Base-by-base conservation (phyloP, 75 land plant genomes). In the Sequoiadendron giganteum region DNA sequence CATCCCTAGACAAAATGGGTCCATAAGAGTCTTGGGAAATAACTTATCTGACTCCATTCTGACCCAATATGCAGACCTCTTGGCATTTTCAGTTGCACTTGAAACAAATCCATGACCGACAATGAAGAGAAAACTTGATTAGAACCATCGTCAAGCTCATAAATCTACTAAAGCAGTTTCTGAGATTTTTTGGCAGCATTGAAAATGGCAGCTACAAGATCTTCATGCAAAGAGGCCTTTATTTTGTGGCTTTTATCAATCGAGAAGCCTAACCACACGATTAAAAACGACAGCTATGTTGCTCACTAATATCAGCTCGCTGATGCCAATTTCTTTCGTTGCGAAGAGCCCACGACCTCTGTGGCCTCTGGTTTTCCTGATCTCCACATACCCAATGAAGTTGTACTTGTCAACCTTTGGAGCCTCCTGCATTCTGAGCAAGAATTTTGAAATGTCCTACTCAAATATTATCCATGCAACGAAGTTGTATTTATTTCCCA, bases 331-430 rank as follows among this genome's bases (percentile, higher is more conserved):
- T 10, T 85, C 83, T 72, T 85, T 25, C 3, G 91, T 87, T 11
- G 88, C n/a, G 21, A 77, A 70, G 14, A 91, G 89, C 28, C 92
- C 92, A 0, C 91, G 88, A 9, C 91, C 91, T 10, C 83, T 21
- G 82, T 91, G 83, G 30, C 85, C 56, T 11, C 52, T 78, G 1
- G 83, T 88, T 3, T 36, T 85, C 16, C 48, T 54, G 14, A 91
- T 83, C 13, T 65, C 85, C 34, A 91, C 89, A 19, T 72, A 87
- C 36, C 89, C 92, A 47, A 91, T 70, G 87, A 81, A 90, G 38
- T n/a, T n/a, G n/a, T n/a, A n/a, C n/a, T 91, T 87, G 3, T 84
- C 47, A 2, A 79, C 82, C 2, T 79, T 28, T 0, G 47, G 25
- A 40, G 47, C n/a, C 19, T 28, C 0, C 28, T 10, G 21, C 3